A percentile compares a stretch with the other conserved stretches of the same genome.
phyloP scores from a whole-genome alignment of 2,329 filamentous ascomycete species.

The Dactylellina drechsleri region DNA sequence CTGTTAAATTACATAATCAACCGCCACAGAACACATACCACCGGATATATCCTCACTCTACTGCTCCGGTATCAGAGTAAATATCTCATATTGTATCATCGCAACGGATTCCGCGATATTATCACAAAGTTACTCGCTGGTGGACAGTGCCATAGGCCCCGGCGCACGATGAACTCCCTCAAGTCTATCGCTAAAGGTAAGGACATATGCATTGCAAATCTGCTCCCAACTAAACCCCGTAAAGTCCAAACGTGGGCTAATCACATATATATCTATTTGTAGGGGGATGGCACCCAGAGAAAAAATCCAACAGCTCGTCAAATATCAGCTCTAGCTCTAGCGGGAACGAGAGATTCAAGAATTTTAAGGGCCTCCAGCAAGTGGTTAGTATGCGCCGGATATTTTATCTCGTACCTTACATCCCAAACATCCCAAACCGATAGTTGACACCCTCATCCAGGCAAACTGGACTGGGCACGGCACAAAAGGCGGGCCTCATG shows the following conservation, averaged over 20 bases:
- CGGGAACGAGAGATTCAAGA: conserved; percentile 57
- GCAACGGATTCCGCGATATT: background rate
- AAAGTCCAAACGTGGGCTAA: too few species aligned
- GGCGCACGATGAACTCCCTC: conserved; percentile 57
- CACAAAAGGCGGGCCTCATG: conserved; percentile 62
- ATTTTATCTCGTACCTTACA: background rate
- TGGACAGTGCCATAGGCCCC: background rate
- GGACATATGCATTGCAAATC: too few species aligned
- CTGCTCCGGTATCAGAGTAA: too few species aligned
- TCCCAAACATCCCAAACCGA: conserved; percentile 54
- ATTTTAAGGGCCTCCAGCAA: conserved; percentile 70
- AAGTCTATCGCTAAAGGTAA: conserved; percentile 63
- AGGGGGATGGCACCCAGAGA: conserved; percentile 65
- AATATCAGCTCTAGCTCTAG: conserved; percentile 60
- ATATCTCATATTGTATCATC: background rate
- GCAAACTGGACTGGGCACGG: conserved; percentile 68
- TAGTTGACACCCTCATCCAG: conserved; percentile 61
- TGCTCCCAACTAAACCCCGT: too few species aligned
- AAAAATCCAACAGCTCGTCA: conserved; percentile 58
- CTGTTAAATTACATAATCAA: conserved; percentile 15
- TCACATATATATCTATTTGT: background rate
- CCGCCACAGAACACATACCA: background rate
- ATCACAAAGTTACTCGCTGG: background rate
- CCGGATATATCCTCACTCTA: too few species aligned
- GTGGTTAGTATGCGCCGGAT: conserved; percentile 63